Evolutionary conservation across 116 monocot species (phyloP), one percentile per base, ranked within the genome.

Genomic region (Posidonia oceanica): DNA sequence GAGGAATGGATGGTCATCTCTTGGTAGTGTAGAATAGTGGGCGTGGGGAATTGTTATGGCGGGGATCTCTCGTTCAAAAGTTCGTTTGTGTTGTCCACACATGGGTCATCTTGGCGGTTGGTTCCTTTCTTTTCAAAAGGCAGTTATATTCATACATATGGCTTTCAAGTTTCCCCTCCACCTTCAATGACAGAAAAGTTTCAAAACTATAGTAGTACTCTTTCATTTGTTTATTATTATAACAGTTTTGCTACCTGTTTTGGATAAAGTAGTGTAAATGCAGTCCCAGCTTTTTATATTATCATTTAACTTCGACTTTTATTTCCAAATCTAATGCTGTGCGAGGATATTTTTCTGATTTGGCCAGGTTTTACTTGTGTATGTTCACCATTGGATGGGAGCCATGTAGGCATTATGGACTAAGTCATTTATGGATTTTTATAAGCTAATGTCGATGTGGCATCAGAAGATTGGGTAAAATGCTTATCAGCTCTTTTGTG

Each of bases 31-130:
- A 61, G 40, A 21, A 18, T 15, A 70, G 73, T 64, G 44, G 75
- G 72, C 67, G 69, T 59, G 52, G 52, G 42, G 59, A n/a, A 55
- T 66, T 79, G 57, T 69, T 3, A 51, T 69, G 69, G 74, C 41
- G 66, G 74, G 69, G 63, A 39, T 80, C 52, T 80, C 59, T 76
- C 71, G 58, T 84, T 83, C 63, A 69, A 83, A 79, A 75, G 79
- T 72, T 76, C 42, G 83, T 66, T 82, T 21, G 23, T 72, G n/a
- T 37, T 78, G 62, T 69, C 59, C 3, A 14, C 59, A 74, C 37
- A 39, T 69, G 72, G 40, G 51, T 77, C 64, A 16, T 57, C 51
- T 48, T 57, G 68, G 63, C 75, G 37, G 82, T 78, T 75, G 78
- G 36, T 44, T 36, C 65, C 44, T 59, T 36, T 65, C 58, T 53